A percentile compares a stretch with the other conserved stretches of the same genome.
Evolutionary conservation across 805 yeast species (phyloP).

Genomic region (Candida wancherniae): DNA sequence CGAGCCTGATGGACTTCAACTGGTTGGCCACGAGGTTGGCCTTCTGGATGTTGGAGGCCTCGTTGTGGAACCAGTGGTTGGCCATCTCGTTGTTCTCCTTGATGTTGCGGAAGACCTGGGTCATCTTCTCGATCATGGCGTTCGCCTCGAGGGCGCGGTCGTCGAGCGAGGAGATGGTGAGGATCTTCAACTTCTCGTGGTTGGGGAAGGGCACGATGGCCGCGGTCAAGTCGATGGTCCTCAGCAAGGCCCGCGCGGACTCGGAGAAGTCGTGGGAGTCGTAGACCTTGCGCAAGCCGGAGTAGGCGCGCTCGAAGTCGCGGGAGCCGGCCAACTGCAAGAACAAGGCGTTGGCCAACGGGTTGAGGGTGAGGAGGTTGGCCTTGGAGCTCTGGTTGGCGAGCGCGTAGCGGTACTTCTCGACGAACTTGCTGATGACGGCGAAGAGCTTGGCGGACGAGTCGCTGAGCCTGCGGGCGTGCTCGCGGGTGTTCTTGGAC

Average conservation of each 20-base stretch:
- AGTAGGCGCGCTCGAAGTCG: constrained; percentile 43
- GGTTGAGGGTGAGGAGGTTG: constrained; percentile 48
- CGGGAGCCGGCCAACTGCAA: constrained; percentile 48
- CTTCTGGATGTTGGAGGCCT: constrained; percentile 48
- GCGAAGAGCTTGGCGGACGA: constrained; percentile 23
- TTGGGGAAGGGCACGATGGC: constrained; percentile 50
- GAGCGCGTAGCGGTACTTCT: constrained; percentile 33
- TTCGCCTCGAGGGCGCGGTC: constrained; percentile 32
- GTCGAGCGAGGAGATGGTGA: constrained; percentile 27
- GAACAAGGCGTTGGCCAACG: constrained; percentile 55
- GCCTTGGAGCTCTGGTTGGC: constrained; percentile 11
- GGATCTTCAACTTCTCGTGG: constrained; percentile 36
- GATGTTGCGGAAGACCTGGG: constrained; percentile 33
- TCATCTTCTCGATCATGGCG: constrained; percentile 30
- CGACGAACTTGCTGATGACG: constrained; percentile 36
- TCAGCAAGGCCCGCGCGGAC: constrained; percentile 17
- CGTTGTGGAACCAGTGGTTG: constrained; percentile 44
- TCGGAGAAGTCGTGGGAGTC: constrained; percentile 17
- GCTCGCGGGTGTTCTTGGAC: constrained; percentile 12
- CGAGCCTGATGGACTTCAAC: constrained; percentile 45
- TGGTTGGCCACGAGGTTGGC: constrained; percentile 54
- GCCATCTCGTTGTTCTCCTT: constrained; percentile 29
- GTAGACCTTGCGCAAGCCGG: constrained; percentile 28
- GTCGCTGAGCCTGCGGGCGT: constrained; percentile 18
- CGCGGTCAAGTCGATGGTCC: constrained; percentile 42